Evolutionary conservation across 179 eudicot genomes (phyloP).

Genomic region (Corrigiola litoralis): DNA sequence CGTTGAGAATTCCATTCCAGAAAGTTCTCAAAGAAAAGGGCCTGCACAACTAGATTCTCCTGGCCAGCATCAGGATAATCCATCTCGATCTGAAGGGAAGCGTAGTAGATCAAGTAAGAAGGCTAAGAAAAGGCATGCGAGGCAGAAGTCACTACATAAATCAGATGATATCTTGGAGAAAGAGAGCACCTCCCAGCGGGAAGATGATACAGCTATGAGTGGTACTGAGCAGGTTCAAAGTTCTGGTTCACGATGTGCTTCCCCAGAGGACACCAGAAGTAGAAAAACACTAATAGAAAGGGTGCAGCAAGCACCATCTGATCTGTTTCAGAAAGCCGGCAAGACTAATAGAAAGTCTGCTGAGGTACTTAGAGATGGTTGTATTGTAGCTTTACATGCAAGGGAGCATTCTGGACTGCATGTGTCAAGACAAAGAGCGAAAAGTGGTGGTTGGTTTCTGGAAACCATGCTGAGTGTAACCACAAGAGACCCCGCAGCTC

Average conservation of each 20-base stretch:
- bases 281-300: slow-evolving; percentile 55
- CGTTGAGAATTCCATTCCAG: slow-evolving; percentile 42
- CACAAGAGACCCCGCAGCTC: slow-evolving; percentile 95
- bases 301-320: slow-evolving; percentile 44
- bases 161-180: slow-evolving; percentile 58
- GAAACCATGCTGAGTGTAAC: slow-evolving; percentile 73
- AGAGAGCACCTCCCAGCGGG: slow-evolving; percentile 64
- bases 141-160: slow-evolving; percentile 71
- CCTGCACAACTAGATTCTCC: slow-evolving; percentile 46
- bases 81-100: slow-evolving; percentile 61
- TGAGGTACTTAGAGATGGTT: slow-evolving; percentile 78
- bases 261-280: slow-evolving; percentile 69
- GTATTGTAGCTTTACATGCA: slow-evolving; percentile 71
- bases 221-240: slow-evolving; percentile 78
- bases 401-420: slow-evolving; percentile 62
- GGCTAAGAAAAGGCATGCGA: slow-evolving; percentile 81
- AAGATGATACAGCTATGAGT: slow-evolving; percentile 90
- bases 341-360: slow-evolving; percentile 39
- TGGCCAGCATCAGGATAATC: slow-evolving; percentile 44
- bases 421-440: slow-evolving; percentile 84
- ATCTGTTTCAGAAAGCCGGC: slow-evolving; percentile 38
- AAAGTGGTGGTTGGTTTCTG: slow-evolving; percentile 96
- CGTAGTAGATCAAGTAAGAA: slow-evolving; percentile 93
- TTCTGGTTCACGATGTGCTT: slow-evolving; percentile 74
- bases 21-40: slow-evolving; percentile 51